Base-by-base conservation (phyloP, 768 basidiomycete species). In the Hebeloma cylindrosporum region DNA sequence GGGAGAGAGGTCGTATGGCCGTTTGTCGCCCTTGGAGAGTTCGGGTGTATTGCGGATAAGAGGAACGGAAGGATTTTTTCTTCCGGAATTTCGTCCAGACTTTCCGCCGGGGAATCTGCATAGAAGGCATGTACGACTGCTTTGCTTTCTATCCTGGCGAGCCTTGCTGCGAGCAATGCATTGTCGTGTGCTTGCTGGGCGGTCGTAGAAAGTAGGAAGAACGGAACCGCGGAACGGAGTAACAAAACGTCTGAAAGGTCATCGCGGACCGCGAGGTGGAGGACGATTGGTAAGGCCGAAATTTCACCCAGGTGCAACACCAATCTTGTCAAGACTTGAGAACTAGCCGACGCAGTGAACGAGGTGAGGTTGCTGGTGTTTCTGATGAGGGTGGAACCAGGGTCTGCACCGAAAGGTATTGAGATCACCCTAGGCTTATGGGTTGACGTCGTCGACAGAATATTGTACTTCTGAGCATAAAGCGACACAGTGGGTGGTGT, bases 111-210 rank as follows among this genome's bases (percentile, higher is more conserved):
- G 2, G 61, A 61, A 2, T 59, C 65, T 6, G 71, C 59, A 56
- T 86, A 82, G 65, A 93, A 96, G 10, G 78, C 82, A 61, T 97
- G 95, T 18, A 96, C 71, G n/a, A 95, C 89, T 4, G 85, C 83
- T 54, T 80, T 85, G 43, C 72, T 72, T 56, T 87, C 80, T 5
- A 74, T 63, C 27, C 75, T 75, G 0, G 95, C 90, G 38, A 97
- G 67, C 31, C 84, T 79, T 39, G 89, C 83, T 10, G 92, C 91
- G 13, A 98, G 77, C 26, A 97, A 69, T 17, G 92, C 88, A 63
- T 97, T 85, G 60, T 94, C 90, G 56, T 95, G 88, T 3, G 93
- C 90, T 59, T 93, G 78, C 60, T 92, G 87, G 3, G 80, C 62
- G 1, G 78, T 80, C 26, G 79, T 74, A 5, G 92, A 94, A 57